These are phyloP conservation scores for Lactarius hengduanensis DNA, from an alignment of 768 basidiomycete genomes.

Conservation along the genomic window DNA sequence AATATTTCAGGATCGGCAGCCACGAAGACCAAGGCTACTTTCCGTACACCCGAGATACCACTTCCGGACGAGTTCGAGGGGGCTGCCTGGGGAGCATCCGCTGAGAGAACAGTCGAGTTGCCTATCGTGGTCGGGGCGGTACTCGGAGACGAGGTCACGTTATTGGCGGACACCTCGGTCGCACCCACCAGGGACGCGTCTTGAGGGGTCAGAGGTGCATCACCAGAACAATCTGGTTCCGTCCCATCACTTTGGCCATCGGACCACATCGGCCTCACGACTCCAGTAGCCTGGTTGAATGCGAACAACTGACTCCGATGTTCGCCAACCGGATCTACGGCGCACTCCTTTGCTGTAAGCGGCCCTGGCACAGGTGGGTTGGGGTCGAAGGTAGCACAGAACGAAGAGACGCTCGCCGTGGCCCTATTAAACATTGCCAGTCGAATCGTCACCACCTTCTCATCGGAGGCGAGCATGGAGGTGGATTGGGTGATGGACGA, in stretches of 20 bases:
- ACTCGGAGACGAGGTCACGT: neutral
- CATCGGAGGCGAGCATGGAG: slow-evolving; percentile 22
- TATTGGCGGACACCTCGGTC: slow-evolving; percentile 6
- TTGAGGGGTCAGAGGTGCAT: slow-evolving; percentile 21
- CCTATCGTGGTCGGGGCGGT: neutral
- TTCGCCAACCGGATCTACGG: slow-evolving; percentile 21
- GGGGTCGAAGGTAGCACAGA: slow-evolving; percentile 64
- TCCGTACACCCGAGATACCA: slow-evolving; percentile 34
- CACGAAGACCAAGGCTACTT: slow-evolving; percentile 55
- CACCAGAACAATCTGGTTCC: slow-evolving; percentile 26
- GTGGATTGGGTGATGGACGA: slow-evolving; percentile 9
- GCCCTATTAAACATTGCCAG: slow-evolving; percentile 44
- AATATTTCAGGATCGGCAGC: slow-evolving; percentile 39
- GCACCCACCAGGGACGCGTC: slow-evolving; percentile 18
- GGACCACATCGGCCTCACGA: slow-evolving; percentile 54
- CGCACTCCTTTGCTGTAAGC: slow-evolving; percentile 50
- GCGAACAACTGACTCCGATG: slow-evolving; percentile 59
- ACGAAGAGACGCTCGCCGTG: slow-evolving; percentile 39
- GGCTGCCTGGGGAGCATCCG: slow-evolving; percentile 11
- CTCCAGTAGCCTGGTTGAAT: slow-evolving; percentile 48
- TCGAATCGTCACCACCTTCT: slow-evolving; percentile 44
- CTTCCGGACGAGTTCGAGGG: slow-evolving; percentile 27
- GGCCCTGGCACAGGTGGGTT: slow-evolving; percentile 48
- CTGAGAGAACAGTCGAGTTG: neutral
- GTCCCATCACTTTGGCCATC: slow-evolving; percentile 34